Evolutionary conservation across 2,329 filamentous ascomycete genomes (phyloP).

Genomic region (Hypocreales sp.): DNA sequence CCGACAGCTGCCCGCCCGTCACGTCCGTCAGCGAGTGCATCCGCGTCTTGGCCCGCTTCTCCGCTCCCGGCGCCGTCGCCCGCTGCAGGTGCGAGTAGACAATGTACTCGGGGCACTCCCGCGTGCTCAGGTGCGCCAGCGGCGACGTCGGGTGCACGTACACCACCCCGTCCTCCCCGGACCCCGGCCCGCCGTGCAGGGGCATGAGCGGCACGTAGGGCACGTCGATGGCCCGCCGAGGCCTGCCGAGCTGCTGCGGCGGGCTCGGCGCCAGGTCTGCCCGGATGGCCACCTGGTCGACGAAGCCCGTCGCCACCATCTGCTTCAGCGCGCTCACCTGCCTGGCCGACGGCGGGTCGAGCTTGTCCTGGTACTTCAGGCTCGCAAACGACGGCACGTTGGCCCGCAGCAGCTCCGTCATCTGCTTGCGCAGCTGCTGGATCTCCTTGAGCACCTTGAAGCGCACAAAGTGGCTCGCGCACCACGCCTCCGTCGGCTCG

Average conservation of each 20-base stretch:
- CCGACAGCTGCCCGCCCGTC: slow-evolving; percentile 58
- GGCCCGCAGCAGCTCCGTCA: slow-evolving; percentile 63
- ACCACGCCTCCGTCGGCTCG: slow-evolving; percentile 58
- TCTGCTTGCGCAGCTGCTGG: slow-evolving; percentile 65
- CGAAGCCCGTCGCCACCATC: slow-evolving; percentile 81
- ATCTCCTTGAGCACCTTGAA: slow-evolving; percentile 80
- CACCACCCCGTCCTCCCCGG: slow-evolving; percentile 48
- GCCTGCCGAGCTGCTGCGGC: slow-evolving; percentile 50
- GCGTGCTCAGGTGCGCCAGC: slow-evolving; percentile 51
- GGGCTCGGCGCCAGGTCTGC: slow-evolving; percentile 70
- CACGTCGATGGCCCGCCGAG: slow-evolving; percentile 78
- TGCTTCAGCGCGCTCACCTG: slow-evolving; percentile 74
- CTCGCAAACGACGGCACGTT: slow-evolving; percentile 54
- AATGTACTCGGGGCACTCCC: slow-evolving; percentile 74
- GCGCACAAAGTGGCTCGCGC: slow-evolving; percentile 68
- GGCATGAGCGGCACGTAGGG: slow-evolving; percentile 79
- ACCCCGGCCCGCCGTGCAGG: slow-evolving; percentile 27
- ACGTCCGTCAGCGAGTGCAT: slow-evolving; percentile 82
- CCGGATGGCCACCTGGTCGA: slow-evolving; percentile 87
- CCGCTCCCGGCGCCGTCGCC: slow-evolving; percentile 31
- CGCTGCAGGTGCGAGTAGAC: slow-evolving; percentile 78
- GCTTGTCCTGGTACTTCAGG: slow-evolving; percentile 37
- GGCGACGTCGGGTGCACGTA: slow-evolving; percentile 80
- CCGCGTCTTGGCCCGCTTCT: slow-evolving; percentile 54
- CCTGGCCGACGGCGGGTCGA: slow-evolving; percentile 44